Percentiles rank a stretch among this genome's conserved stretches.
Evolutionary conservation across 2,329 filamentous ascomycete genomes (phyloP).

Genomic region (Pseudonectria buxi): DNA sequence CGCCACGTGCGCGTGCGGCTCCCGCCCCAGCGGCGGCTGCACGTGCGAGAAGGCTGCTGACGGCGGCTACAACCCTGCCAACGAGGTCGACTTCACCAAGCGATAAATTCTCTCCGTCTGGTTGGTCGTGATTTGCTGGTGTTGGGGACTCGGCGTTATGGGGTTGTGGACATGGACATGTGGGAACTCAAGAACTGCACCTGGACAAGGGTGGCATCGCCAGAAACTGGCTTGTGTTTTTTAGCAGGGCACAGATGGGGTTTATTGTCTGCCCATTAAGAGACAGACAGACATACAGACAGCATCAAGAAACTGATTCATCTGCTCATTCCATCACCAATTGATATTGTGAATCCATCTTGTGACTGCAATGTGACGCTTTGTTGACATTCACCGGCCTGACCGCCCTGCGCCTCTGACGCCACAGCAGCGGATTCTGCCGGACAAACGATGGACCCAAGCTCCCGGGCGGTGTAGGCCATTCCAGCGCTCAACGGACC

Average conservation of each 20-base stretch:
- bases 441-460: slow-evolving; percentile 7
- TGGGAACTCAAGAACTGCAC: no score
- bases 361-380: no score
- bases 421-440: slow-evolving; percentile 5
- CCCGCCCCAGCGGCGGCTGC: slow-evolving; percentile 63
- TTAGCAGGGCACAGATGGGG: no score
- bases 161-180: no score
- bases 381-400: background rate
- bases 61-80: slow-evolving; percentile 52
- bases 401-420: slow-evolving; percentile 5
- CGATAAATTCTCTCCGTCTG: slow-evolving; percentile 24
- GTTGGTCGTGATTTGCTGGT: background rate
- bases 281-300: no score
- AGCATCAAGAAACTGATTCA: no score
- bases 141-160: no score
- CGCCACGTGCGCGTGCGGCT: slow-evolving; percentile 68
- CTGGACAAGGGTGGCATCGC: no score
- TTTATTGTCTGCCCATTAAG: no score
- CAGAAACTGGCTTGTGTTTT: no score
- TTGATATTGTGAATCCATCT: no score
- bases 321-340: no score
- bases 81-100: slow-evolving; percentile 86
- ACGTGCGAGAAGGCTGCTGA: slow-evolving; percentile 73
- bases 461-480: slow-evolving; percentile 6
- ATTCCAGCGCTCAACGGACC: slow-evolving; percentile 1